Evolutionary conservation across 192 early-diverging fungal species (phyloP), one percentile per base, ranked within the genome.

Genomic region (Mortierella alpina): DNA sequence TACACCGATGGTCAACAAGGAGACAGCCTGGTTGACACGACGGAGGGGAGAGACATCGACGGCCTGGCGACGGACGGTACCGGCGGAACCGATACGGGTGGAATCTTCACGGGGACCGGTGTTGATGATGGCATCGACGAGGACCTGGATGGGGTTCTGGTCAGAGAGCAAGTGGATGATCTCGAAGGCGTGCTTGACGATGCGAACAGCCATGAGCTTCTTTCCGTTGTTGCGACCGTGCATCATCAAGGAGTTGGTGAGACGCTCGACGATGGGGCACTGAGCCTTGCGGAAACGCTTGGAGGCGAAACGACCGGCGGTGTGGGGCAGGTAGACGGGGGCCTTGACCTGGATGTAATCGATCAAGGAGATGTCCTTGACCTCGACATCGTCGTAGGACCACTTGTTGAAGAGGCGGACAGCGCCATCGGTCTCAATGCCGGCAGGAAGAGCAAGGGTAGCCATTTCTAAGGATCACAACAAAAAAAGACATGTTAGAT

Each of bases 211-310:
- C 96, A 98, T 97, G 73, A 99, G 90, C 93, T 99, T 99, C 93
- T 99, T 99, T 83, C 96, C 97, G 91, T 96, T 99, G 95, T 99
- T 99, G 81, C 96, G 95, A 72, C 96, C 97, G 89, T 97, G 95
- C 95, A 97, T 97, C 97, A 99, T 99, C 80, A 99, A 90, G 77
- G 96, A 96, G 92, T 98, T 98, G 87, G 95, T 93, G 68, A 98
- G 91, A 85, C 97, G 95, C 93, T 99, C 97, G 66, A 97, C 95
- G 72, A 98, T 93, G 72, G 97, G 97, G 91, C 96, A 98, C 93
- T 96, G 95, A 66, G 96, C 96, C 92, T 99, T 99, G 82, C 96
- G 91, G 92, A 98, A 99, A 86, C 95, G 89, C 89, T 96, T 96
- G 70, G 91, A 85, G 79, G 97, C 96, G 89, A 96, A 99, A 84